Percentiles rank a stretch among this genome's conserved stretches.
Evolutionary conservation across 371 early-diverging fungal genomes (phyloP).

Genomic region (Coemansia sp.): DNA sequence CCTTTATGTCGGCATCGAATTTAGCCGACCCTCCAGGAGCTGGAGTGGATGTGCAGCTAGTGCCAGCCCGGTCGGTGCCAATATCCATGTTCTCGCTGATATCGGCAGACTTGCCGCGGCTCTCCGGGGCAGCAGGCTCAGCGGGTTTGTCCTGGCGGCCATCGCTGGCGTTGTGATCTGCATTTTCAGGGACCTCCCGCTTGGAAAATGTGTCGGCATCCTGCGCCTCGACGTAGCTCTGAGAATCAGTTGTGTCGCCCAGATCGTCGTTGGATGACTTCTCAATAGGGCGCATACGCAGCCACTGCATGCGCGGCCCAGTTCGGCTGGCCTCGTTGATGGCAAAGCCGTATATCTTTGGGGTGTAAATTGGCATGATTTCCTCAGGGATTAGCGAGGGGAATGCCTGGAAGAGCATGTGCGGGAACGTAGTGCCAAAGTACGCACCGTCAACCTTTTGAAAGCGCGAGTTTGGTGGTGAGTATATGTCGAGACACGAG

Average conservation of each 20-base stretch:
- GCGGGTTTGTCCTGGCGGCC: background rate
- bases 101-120: background rate
- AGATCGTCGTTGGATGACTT: conserved; percentile 6
- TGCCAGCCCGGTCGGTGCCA: conserved; percentile 28
- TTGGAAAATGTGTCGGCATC: conserved; percentile 9
- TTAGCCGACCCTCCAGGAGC: conserved; percentile 6
- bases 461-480: conserved; percentile 77
- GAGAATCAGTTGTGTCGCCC: conserved; percentile 27
- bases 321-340: conserved; percentile 76
- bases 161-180: background rate
- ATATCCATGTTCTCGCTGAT: conserved; percentile 22
- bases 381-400: conserved; percentile 73
- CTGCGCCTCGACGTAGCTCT: conserved; percentile 36
- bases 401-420: conserved; percentile 91
- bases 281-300: conserved; percentile 57
- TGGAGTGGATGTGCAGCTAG: conserved; percentile 35
- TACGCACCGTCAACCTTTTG: conserved; percentile 92
- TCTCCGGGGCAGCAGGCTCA: background rate
- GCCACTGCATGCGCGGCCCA: conserved; percentile 78
- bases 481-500: conserved; percentile 91
- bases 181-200: background rate
- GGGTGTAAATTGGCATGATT: conserved; percentile 74
- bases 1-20: background rate
- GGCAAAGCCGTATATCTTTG: conserved; percentile 93
- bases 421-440: conserved; percentile 97